Evolutionary conservation across 805 yeast species (phyloP), one percentile per base, ranked within the genome.

Genomic region (Pichia sporocuriosa): DNA sequence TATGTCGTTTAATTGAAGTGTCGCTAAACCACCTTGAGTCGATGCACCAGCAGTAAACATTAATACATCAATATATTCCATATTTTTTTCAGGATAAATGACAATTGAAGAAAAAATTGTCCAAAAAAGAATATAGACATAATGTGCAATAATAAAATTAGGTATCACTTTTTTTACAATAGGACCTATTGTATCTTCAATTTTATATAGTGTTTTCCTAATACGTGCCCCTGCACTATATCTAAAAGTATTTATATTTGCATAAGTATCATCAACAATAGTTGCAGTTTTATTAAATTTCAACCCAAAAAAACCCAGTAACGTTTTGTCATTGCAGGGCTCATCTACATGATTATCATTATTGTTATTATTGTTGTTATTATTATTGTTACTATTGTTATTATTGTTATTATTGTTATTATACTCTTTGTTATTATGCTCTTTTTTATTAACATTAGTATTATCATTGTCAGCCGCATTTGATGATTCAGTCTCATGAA

Each of bases 1-100:
- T 43, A 89, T 50, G 0, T 67, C 61, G 57, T 86, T 86, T 29
- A 81, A 49, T 52, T 87, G 77, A 20, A 85, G 68, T 0, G 96
- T 82, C 57, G 87, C 88, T 42, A 93, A 65, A 1, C 99, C 99
- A 0, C 96, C 95, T 57, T 90, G 96, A 2, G 97, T 87, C 1
- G 81, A 64, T 0, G 93, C 78, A 10, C 95, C 90, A 10, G 80
- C 67, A 0, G 88, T 73, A 42, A 85, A 66, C 59, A 90, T 85
- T 26, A 93, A 63, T 2, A 83, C 77, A 65, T 93, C 97, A 34
- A 85, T 81, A 58, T 90, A 93, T 8, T 55, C 40, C 29, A 73
- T 56, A 54, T 82, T 80, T 41, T 69, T 71, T n/a, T 72, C 71
- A 0, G 96, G 96, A 53, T 81, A 90, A 30, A 93, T 61, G 40